phyloP scores from a whole-genome alignment of 1,284 basidiomycete species.

The Mixia osmundae region DNA sequence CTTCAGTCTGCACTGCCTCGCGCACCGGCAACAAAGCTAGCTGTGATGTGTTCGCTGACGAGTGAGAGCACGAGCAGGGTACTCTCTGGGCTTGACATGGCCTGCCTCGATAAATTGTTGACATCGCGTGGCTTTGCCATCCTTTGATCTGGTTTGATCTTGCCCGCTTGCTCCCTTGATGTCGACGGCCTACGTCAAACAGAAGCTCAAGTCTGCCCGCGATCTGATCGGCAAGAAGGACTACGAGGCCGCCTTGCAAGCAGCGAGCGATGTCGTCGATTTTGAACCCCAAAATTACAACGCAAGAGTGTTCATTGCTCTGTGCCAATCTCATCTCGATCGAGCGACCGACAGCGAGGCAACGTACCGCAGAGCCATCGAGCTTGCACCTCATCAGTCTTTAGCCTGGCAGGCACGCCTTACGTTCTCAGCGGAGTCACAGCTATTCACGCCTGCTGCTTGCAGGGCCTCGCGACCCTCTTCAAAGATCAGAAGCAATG shows the following conservation, averaged over 20 bases:
- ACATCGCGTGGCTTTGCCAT: too few relatives aligned
- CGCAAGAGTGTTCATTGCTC: conserved; percentile 47
- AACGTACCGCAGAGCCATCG: conserved; percentile 27
- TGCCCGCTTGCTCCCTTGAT: too few relatives aligned
- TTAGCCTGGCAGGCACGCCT: conserved; percentile 21
- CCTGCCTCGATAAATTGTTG: too few relatives aligned
- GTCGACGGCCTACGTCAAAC: conserved; percentile 34
- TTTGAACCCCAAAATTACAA: conserved; percentile 17
- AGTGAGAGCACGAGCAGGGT: too few relatives aligned
- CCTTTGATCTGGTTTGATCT: too few relatives aligned
- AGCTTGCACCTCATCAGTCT: conserved; percentile 17
- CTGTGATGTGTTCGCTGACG: too few relatives aligned
- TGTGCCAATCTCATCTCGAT: conserved; percentile 47
- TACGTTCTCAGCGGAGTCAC: background rate
- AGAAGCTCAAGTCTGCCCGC: conserved; percentile 55
- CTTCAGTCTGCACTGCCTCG: too few relatives aligned
- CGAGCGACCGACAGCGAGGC: conserved; percentile 51
- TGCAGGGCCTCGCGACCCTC: conserved; percentile 22
- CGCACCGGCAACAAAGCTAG: too few relatives aligned
- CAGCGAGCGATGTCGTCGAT: conserved; percentile 25
- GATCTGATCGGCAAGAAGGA: conserved; percentile 53
- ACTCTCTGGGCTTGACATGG: too few relatives aligned
- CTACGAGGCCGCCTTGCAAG: conserved; percentile 40
- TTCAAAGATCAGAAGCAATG: conserved; percentile 21
- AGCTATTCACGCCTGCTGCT: background rate